Evolutionary conservation across 441 rosid species (phyloP).

Genomic region (Aquilaria agallochum): DNA sequence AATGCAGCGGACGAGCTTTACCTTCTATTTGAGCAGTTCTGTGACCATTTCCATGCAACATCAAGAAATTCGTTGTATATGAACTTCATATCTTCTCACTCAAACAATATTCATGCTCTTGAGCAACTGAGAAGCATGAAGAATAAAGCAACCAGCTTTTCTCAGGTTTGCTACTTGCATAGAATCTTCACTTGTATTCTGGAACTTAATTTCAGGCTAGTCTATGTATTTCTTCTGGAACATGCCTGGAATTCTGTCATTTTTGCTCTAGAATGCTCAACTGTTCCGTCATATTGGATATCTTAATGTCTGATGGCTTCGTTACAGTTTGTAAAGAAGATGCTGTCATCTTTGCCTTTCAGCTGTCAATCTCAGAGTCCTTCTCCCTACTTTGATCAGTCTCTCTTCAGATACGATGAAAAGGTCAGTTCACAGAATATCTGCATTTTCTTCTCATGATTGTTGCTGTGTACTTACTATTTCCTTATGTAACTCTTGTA

Average conservation of each 20-base stretch:
- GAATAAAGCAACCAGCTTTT: constrained; percentile 53
- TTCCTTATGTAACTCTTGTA: constrained; percentile 25
- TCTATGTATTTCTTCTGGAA: not conserved
- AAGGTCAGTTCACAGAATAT: constrained; percentile 50
- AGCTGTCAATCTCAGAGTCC: constrained; percentile 91
- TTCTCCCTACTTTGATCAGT: constrained; percentile 94
- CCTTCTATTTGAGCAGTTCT: constrained; percentile 75
- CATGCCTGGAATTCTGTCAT: not conserved
- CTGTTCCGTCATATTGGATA: constrained; percentile 5
- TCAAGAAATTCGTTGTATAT: constrained; percentile 59
- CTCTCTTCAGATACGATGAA: constrained; percentile 91
- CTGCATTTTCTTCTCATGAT: not conserved
- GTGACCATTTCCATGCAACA: constrained; percentile 71
- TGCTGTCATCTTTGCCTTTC: constrained; percentile 77
- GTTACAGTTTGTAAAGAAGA: constrained; percentile 89
- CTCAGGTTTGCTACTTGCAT: constrained; percentile 44
- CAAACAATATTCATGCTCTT: constrained; percentile 68
- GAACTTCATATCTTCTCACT: constrained; percentile 89
- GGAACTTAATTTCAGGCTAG: not conserved
- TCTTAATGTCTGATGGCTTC: constrained; percentile 18
- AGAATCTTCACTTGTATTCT: not conserved
- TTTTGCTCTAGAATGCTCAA: not conserved
- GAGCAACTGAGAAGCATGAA: constrained; percentile 73
- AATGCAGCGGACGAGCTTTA: constrained; percentile 86
- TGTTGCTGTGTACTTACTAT: not conserved